phyloP scores from a whole-genome alignment of 495 filamentous ascomycete species.

The Rostrohypoxylon terebratum region DNA sequence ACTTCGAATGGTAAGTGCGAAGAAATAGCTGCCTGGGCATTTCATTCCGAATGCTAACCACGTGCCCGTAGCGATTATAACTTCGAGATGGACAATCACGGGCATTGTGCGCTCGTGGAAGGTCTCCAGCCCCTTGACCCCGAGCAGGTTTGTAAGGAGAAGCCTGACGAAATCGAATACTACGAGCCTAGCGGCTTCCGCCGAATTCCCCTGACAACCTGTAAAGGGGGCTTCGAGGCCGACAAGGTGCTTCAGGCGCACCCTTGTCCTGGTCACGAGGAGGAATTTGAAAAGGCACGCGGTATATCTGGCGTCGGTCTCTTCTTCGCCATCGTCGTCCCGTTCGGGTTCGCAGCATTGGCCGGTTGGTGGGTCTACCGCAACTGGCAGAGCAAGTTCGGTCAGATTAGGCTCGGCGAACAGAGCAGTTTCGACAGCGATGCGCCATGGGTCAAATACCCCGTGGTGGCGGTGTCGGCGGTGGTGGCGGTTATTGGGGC shows the following conservation, averaged over 20 bases:
- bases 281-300: constrained; percentile 79
- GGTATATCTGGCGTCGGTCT: constrained; percentile 78
- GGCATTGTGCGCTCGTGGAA: constrained; percentile 77
- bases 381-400: constrained; percentile 91
- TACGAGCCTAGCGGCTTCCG: constrained; percentile 88
- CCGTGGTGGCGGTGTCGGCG: constrained; percentile 80
- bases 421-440: constrained; percentile 69
- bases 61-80: constrained; percentile 82
- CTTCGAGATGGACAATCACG: constrained; percentile 79
- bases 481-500: constrained; percentile 80
- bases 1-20: constrained; percentile 89
- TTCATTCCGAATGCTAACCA: constrained; percentile 20
- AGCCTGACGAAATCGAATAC: constrained; percentile 77
- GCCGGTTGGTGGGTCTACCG: constrained; percentile 88
- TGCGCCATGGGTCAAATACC: constrained; percentile 77
- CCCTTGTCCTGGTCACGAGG: constrained; percentile 80
- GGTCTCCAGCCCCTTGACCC: constrained; percentile 77
- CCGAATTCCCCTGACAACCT: constrained; percentile 89
- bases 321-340: constrained; percentile 85
- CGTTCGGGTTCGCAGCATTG: constrained; percentile 72
- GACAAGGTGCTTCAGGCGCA: constrained; percentile 68
- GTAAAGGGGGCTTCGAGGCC: constrained; percentile 74
- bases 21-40: background rate
- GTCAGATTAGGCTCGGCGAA: constrained; percentile 86
- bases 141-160: constrained; percentile 69